Percentiles rank a stretch among this genome's conserved stretches.
Evolutionary conservation across 1,284 basidiomycete species (phyloP).

Genomic region (Takashimella tepidaria): DNA sequence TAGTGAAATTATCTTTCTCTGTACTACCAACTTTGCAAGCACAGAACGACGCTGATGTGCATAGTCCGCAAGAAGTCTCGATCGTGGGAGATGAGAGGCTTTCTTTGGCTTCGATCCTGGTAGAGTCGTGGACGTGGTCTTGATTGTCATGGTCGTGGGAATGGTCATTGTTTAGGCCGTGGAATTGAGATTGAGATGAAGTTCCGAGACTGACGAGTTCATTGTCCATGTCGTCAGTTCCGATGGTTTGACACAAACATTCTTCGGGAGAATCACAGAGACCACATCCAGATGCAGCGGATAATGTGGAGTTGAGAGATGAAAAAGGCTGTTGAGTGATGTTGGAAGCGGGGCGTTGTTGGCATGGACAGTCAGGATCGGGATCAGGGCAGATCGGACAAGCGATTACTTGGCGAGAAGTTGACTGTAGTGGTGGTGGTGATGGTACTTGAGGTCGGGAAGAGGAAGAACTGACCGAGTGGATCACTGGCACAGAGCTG

Average conservation of each 20-base stretch:
- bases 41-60: slow-evolving; percentile 40
- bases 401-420: slow-evolving; percentile 12
- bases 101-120: background rate
- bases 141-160: background rate
- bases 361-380: slow-evolving; percentile 45
- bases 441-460: background rate
- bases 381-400: slow-evolving; percentile 47
- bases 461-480: background rate
- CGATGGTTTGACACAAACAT: slow-evolving; percentile 31
- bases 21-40: slow-evolving; percentile 30
- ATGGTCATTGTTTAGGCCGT: no score
- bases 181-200: background rate
- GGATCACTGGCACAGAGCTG: background rate
- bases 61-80: slow-evolving; percentile 29
- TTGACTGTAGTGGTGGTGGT: slow-evolving; percentile 4
- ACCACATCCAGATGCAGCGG: slow-evolving; percentile 24
- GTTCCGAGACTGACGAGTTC: background rate
- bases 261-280: slow-evolving; percentile 37
- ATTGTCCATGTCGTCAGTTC: slow-evolving; percentile 13
- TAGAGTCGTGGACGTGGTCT: no score
- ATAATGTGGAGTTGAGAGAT: slow-evolving; percentile 3
- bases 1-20: background rate
- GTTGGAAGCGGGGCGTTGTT: slow-evolving; percentile 16
- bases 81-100: background rate
- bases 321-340: background rate